Percentiles rank a stretch among this genome's conserved stretches.
Evolutionary conservation across 1,284 basidiomycete species (phyloP).

Genomic region (Stereum hirsutum): DNA sequence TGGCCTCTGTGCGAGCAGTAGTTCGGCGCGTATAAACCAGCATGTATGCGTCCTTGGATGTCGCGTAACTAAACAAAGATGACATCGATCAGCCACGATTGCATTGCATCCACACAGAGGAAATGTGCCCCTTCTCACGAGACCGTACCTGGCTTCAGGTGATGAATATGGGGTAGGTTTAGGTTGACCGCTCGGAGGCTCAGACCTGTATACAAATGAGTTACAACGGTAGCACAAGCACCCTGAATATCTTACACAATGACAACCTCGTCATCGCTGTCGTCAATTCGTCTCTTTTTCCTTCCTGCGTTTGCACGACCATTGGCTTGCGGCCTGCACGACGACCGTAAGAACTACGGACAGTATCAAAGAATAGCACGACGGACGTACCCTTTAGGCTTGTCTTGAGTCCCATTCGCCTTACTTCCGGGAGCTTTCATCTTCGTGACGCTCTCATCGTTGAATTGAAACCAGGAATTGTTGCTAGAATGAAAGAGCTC

Average conservation of each 20-base stretch:
- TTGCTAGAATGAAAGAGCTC: slow-evolving; percentile 30
- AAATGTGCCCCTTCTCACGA: too few relatives aligned
- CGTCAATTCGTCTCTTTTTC: slow-evolving; percentile 41
- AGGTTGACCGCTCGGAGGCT: not conserved
- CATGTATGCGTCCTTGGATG: slow-evolving; percentile 88
- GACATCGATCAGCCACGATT: too few relatives aligned
- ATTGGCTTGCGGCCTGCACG: slow-evolving; percentile 3
- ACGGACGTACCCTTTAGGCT: slow-evolving; percentile 12
- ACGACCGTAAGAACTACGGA: too few relatives aligned
- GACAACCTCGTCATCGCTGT: slow-evolving; percentile 49
- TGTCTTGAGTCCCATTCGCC: slow-evolving; percentile 10
- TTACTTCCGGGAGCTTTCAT: slow-evolving; percentile 46
- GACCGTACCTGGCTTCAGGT: too few relatives aligned
- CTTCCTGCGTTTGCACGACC: slow-evolving; percentile 20
- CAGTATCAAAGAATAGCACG: not conserved
- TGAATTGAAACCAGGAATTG: slow-evolving; percentile 81
- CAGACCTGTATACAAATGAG: not conserved
- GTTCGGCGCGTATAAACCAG: slow-evolving; percentile 64
- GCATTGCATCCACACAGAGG: too few relatives aligned
- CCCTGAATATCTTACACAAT: slow-evolving; percentile 22
- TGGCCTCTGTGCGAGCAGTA: not conserved
- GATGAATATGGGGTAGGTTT: not conserved
- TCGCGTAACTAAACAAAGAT: slow-evolving; percentile 24
- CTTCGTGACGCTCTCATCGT: slow-evolving; percentile 71
- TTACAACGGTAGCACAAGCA: not conserved